Evolutionary conservation across 2,329 filamentous ascomycete species (phyloP).

Genomic region (Neurospora sp.): DNA sequence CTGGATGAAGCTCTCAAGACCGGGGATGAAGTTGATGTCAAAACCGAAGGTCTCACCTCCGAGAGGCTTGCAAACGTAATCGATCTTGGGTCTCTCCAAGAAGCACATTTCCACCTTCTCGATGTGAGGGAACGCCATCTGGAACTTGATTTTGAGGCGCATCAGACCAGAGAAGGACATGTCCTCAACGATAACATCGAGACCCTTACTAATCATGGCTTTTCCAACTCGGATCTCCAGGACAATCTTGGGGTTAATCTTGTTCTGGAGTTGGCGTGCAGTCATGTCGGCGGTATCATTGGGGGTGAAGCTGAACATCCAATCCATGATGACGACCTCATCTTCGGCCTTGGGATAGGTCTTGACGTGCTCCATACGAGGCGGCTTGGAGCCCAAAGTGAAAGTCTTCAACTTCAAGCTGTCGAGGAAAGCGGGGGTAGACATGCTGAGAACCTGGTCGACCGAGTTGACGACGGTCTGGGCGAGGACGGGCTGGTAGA

Average conservation of each 20-base stretch:
- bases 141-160: constrained; percentile 95
- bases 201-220: constrained; percentile 90
- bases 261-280: constrained; percentile 78
- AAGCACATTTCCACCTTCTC: constrained; percentile 95
- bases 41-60: constrained; percentile 94
- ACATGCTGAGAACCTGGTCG: constrained; percentile 87
- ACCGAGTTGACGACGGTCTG: constrained; percentile 88
- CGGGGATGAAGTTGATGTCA: constrained; percentile 98
- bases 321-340: constrained; percentile 96
- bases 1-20: constrained; percentile 84
- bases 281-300: constrained; percentile 93
- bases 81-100: constrained; percentile 76
- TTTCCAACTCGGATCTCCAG: constrained; percentile 92
- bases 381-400: constrained; percentile 87
- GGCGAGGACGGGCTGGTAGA: constrained; percentile 89
- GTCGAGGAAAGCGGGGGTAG: constrained; percentile 86
- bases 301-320: constrained; percentile 98
- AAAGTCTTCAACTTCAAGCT: constrained; percentile 91
- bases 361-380: constrained; percentile 94
- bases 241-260: constrained; percentile 93
- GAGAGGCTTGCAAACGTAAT: constrained; percentile 96
- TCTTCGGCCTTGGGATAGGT: constrained; percentile 94
- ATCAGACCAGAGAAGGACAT: constrained; percentile 94
- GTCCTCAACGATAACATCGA: constrained; percentile 96
- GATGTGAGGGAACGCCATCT: constrained; percentile 90